phyloP scores from a whole-genome alignment of 1,139 yeast species.

The Saccharomycopsis hybrid region DNA sequence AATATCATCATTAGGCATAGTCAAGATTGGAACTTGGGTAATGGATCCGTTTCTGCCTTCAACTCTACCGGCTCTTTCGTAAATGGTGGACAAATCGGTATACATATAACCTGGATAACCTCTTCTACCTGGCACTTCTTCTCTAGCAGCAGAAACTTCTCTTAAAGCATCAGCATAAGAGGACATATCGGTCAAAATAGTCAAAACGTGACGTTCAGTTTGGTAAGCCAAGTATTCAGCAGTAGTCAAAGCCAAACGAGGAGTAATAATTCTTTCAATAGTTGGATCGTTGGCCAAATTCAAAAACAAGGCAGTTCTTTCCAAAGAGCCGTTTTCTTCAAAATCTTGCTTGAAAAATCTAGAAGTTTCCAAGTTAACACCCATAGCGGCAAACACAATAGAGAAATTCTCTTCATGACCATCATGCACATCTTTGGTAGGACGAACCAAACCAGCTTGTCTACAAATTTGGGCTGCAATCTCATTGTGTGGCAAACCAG shows the following conservation, averaged over 20 bases:
- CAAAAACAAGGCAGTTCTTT: constrained; percentile 92
- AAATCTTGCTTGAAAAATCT: constrained; percentile 97
- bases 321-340: constrained; percentile 97
- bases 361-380: constrained; percentile 87
- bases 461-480: constrained; percentile 99
- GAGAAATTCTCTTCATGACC: constrained; percentile 99
- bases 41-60: constrained; percentile 99
- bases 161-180: constrained; percentile 99
- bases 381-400: constrained; percentile 98
- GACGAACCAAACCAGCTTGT: constrained; percentile 98
- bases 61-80: constrained; percentile 99
- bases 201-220: constrained; percentile 97
- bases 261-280: constrained; percentile 97
- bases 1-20: constrained; percentile 99
- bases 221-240: constrained; percentile 98
- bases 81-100: constrained; percentile 96
- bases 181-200: constrained; percentile 97
- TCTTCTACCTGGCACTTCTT: constrained; percentile 99
- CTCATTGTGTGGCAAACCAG: constrained; percentile 98
- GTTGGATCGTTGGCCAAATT: constrained; percentile 99
- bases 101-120: constrained; percentile 99
- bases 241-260: constrained; percentile 98
- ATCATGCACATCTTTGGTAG: constrained; percentile 98
- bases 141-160: constrained; percentile 99
- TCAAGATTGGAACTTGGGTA: constrained; percentile 96